Conservation (phyloP, 305 asterid genomes). For the Solanum hybrid region DNA sequence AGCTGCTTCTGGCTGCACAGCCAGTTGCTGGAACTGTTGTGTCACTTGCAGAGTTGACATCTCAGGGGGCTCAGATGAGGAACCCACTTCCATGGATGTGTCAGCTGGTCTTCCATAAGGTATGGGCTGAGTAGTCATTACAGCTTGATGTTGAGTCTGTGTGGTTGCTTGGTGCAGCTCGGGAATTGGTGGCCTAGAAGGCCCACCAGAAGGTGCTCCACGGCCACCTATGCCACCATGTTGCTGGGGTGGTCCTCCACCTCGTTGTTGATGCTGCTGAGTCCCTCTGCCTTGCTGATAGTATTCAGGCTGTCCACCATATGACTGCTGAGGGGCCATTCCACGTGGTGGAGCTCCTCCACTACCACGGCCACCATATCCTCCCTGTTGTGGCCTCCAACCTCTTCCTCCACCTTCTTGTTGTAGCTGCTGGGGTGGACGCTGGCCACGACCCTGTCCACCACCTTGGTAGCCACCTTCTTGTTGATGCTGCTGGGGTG, state of each 20-base stretch:
- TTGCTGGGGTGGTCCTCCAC: conserved; percentile 37
- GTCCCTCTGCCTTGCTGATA: conserved; percentile 30
- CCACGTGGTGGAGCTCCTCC: conserved; percentile 43
- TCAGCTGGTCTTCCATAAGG: conserved; percentile 31
- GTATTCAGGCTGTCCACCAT: conserved; percentile 42
- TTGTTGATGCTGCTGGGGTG: conserved; percentile 41
- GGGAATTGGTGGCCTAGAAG: conserved; percentile 68
- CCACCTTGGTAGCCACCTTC: conserved; percentile 49
- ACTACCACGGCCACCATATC: conserved; percentile 58
- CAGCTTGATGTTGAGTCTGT: conserved; percentile 47
- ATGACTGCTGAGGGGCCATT: conserved; percentile 44
- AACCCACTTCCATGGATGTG: conserved; percentile 40
- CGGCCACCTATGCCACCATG: conserved; percentile 57
- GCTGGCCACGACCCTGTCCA: conserved; percentile 51
- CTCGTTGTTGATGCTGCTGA: conserved; percentile 44
- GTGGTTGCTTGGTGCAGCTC: conserved; percentile 98
- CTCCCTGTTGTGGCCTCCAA: conserved; percentile 62
- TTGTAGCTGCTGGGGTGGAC: conserved; percentile 48
- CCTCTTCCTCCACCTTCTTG: conserved; percentile 64
- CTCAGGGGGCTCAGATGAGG: conserved; percentile 38
- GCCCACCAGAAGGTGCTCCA: conserved; percentile 60
- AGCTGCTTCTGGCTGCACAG: conserved; percentile 38
- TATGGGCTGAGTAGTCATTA: conserved; percentile 26
- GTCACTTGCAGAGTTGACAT: conserved; percentile 19
- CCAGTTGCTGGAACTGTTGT: conserved; percentile 38